A percentile compares a stretch with the other conserved stretches of the same genome.
Evolutionary conservation across 208 protist genomes (phyloP).

Genomic region (Leishmania mexicana): DNA sequence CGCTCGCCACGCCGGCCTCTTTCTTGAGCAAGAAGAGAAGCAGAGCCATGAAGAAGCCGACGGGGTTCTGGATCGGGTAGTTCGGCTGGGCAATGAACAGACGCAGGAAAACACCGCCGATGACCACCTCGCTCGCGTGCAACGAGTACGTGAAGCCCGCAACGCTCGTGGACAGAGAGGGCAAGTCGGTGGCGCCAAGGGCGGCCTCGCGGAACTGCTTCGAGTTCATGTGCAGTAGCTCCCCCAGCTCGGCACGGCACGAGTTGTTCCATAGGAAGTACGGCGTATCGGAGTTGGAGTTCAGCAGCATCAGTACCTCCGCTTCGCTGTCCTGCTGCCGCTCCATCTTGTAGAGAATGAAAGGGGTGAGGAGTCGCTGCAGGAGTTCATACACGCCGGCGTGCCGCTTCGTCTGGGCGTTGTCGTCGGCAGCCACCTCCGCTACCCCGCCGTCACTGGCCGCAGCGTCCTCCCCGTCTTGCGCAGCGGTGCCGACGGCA

Average conservation of each 20-base stretch:
- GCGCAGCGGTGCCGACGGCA: background rate
- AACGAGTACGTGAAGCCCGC: constrained; percentile 63
- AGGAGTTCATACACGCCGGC: constrained; percentile 44
- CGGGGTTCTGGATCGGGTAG: constrained; percentile 74
- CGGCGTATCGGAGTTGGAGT: constrained; percentile 85
- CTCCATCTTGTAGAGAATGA: constrained; percentile 71
- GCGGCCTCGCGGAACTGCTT: constrained; percentile 45
- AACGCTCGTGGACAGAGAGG: constrained; percentile 18
- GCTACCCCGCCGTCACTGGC: background rate
- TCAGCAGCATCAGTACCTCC: constrained; percentile 82
- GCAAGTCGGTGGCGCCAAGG: constrained; percentile 42
- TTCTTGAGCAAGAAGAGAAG: constrained; percentile 39
- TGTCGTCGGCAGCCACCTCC: background rate
- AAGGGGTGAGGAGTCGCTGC: constrained; percentile 81
- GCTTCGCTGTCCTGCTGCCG: constrained; percentile 25
- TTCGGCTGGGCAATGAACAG: constrained; percentile 86
- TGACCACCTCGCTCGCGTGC: constrained; percentile 76
- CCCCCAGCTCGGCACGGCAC: constrained; percentile 72
- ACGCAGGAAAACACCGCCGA: constrained; percentile 90
- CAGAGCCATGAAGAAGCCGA: constrained; percentile 57
- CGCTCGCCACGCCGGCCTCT: background rate
- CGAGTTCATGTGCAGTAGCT: constrained; percentile 65
- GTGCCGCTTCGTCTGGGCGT: constrained; percentile 37
- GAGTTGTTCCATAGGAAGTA: constrained; percentile 92
- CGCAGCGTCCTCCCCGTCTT: background rate